Conservation (phyloP, 352 stramenopile genomes). For the Globisporangium acanthophoron region DNA sequence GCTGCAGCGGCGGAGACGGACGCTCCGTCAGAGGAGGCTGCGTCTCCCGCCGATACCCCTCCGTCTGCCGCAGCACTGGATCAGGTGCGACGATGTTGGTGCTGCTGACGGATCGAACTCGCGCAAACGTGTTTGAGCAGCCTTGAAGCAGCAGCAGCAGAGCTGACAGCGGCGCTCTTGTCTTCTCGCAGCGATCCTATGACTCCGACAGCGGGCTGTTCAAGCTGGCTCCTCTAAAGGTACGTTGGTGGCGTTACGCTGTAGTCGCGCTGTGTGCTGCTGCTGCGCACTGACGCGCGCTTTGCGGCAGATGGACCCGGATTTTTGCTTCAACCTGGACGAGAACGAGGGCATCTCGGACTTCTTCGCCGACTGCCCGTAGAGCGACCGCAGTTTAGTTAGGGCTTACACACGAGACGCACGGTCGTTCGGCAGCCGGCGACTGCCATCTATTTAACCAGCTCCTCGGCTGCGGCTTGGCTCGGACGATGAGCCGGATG, state of each 20-base stretch:
- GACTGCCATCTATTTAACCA: conserved; percentile 13
- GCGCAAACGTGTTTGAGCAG: background rate
- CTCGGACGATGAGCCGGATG: conserved; percentile 39
- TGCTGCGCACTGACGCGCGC: background rate
- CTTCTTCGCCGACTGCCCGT: conserved; percentile 80
- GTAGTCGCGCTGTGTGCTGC: background rate
- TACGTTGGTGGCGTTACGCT: conserved; percentile 13
- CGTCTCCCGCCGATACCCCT: conserved; percentile 14
- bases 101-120: background rate
- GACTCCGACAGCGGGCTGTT: conserved; percentile 81
- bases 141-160: background rate
- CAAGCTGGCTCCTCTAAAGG: conserved; percentile 83
- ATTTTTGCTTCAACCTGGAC: conserved; percentile 88
- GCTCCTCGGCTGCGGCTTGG: conserved; percentile 40
- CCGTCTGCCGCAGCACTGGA: conserved; percentile 40
- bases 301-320: conserved; percentile 59
- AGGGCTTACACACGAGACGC: background rate
- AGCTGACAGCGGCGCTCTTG: background rate
- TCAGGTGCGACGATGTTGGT: conserved; percentile 29
- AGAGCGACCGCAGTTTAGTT: conserved; percentile 18
- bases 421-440: background rate
- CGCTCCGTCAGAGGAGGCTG: conserved; percentile 2
- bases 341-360: conserved; percentile 85
- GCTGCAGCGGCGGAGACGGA: conserved; percentile 5
- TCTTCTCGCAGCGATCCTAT: conserved; percentile 51